phyloP scores from a whole-genome alignment of 495 filamentous ascomycete species.

The Penicillium pulvis region DNA sequence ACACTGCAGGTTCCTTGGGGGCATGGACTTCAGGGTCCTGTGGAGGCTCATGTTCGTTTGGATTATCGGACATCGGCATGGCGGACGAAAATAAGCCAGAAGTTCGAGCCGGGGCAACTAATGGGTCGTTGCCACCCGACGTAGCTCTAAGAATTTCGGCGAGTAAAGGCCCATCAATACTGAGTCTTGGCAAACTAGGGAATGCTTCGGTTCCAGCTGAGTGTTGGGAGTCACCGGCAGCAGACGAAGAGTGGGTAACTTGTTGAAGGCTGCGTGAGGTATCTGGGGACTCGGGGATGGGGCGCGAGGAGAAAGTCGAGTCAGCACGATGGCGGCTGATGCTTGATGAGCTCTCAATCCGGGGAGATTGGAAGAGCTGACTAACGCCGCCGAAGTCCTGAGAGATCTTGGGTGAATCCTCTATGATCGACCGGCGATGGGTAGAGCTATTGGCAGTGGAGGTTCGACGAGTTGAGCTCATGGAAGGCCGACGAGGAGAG shows the following conservation, averaged over 20 bases:
- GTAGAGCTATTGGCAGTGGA: conserved; percentile 48
- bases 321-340: conserved; percentile 35
- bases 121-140: conserved; percentile 23
- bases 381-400: conserved; percentile 50
- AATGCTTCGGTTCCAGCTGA: conserved; percentile 29
- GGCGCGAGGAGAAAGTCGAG: conserved; percentile 35
- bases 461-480: conserved; percentile 45
- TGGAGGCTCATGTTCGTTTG: conserved; percentile 25
- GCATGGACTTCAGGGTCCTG: conserved; percentile 24
- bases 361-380: conserved; percentile 30
- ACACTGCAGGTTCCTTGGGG: conserved; percentile 48
- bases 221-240: neutral
- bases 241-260: conserved; percentile 16
- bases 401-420: conserved; percentile 60
- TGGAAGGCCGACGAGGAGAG: conserved; percentile 46
- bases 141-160: conserved; percentile 35
- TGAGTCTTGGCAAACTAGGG: conserved; percentile 43
- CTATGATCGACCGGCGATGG: conserved; percentile 64
- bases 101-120: conserved; percentile 40
- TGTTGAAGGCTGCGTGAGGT: conserved; percentile 36
- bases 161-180: conserved; percentile 48
- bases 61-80: conserved; percentile 74
- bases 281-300: conserved; percentile 21
- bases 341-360: conserved; percentile 5
- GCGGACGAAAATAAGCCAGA: conserved; percentile 84